phyloP scores from a whole-genome alignment of 306 rosid species.

The Fragaria iinumae region DNA sequence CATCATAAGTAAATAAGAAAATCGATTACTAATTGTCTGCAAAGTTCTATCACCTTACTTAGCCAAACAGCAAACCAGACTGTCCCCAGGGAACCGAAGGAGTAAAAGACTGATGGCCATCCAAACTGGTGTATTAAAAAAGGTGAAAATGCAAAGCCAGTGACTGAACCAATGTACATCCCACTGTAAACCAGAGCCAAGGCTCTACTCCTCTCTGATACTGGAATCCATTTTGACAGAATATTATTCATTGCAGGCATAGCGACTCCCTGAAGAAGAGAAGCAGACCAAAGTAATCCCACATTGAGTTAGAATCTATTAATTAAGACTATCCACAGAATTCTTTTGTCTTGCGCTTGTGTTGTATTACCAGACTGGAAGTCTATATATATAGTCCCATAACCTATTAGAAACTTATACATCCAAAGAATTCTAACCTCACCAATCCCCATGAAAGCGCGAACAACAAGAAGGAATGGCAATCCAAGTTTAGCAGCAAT shows the following conservation, averaged over 20 bases:
- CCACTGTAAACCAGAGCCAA: slow-evolving; percentile 96
- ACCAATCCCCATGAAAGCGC: slow-evolving; percentile 96
- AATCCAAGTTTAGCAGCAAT: slow-evolving; percentile 90
- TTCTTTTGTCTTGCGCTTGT: neutral
- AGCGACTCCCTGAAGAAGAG: slow-evolving; percentile 78
- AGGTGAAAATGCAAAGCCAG: slow-evolving; percentile 97
- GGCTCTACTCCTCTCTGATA: slow-evolving; percentile 94
- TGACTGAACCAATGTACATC: slow-evolving; percentile 98
- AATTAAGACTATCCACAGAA: neutral
- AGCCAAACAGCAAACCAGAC: slow-evolving; percentile 84
- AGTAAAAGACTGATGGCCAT: slow-evolving; percentile 98
- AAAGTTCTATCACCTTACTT: slow-evolving; percentile 54
- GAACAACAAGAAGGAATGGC: slow-evolving; percentile 84
- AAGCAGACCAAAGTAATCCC: slow-evolving; percentile 28
- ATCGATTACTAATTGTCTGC: neutral
- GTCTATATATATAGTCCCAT: neutral
- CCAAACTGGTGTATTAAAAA: slow-evolving; percentile 82
- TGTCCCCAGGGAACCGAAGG: slow-evolving; percentile 93
- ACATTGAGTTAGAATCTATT: neutral
- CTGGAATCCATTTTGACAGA: slow-evolving; percentile 96
- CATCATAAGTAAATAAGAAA: neutral
- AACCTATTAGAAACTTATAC: neutral
- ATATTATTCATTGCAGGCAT: slow-evolving; percentile 99
- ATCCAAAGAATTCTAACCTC: slow-evolving; percentile 58
- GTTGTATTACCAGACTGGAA: neutral